Percentiles rank a stretch among this genome's conserved stretches.
phyloP scores from a whole-genome alignment of 2,329 filamentous ascomycete species.

The Fusarium chlamydosporum region DNA sequence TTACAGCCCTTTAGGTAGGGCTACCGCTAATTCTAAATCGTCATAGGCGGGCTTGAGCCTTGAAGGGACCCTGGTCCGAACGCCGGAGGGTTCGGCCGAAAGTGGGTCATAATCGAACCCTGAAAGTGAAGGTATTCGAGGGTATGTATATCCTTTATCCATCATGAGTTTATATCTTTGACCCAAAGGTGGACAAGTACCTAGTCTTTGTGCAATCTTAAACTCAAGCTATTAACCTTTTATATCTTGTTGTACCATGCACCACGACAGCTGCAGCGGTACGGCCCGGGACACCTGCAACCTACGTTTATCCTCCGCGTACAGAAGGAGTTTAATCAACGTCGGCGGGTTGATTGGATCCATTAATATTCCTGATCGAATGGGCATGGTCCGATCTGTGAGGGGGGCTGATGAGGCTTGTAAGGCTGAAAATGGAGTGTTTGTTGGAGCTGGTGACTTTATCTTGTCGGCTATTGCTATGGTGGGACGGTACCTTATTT shows the following conservation, averaged over 20 bases:
- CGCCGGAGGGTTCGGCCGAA: conserved; percentile 36
- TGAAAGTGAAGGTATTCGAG: no score
- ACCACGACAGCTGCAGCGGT: conserved; percentile 4
- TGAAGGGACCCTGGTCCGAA: conserved; percentile 4
- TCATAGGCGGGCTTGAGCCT: no score
- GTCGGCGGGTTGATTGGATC: neutral
- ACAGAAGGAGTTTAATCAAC: neutral
- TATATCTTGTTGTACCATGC: neutral
- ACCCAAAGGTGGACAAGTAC: no score
- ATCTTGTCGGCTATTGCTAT: neutral
- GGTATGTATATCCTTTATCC: neutral
- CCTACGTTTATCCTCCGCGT: conserved; percentile 11
- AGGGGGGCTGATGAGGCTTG: neutral
- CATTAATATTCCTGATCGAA: neutral
- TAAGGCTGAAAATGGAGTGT: conserved; percentile 1
- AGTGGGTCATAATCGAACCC: conserved; percentile 2
- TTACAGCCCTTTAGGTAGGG: conserved; percentile 21
- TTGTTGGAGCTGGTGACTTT: neutral
- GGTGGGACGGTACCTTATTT: conserved; percentile 9
- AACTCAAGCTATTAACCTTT: neutral
- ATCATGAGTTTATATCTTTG: neutral
- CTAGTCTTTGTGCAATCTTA: no score
- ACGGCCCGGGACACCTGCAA: conserved; percentile 36
- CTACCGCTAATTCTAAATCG: conserved; percentile 20
- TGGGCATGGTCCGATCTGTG: neutral